A percentile compares a stretch with the other conserved stretches of the same genome.
Evolutionary conservation across 2,329 filamentous ascomycete species (phyloP).

Genomic region (Orbilia blumenaviensis): DNA sequence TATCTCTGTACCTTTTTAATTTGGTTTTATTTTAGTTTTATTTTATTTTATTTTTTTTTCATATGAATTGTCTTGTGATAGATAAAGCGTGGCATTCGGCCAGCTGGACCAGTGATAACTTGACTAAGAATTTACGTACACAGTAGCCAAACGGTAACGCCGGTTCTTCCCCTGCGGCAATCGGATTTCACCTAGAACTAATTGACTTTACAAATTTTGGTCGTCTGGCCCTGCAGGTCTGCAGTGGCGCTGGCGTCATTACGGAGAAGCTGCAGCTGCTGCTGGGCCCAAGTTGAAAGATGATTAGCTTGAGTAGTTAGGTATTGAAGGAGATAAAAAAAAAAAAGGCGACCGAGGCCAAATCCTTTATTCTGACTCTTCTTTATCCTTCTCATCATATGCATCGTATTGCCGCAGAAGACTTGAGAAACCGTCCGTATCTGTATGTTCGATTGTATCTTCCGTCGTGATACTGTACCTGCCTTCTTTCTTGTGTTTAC

Average conservation of each 20-base stretch:
- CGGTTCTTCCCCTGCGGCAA: not conserved
- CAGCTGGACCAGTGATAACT: not conserved
- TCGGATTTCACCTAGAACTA: not conserved
- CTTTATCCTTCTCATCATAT: too few species aligned
- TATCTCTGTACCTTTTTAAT: too few species aligned
- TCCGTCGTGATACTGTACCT: not conserved
- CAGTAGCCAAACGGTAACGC: not conserved
- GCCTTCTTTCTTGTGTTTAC: not conserved
- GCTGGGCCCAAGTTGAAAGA: too few species aligned
- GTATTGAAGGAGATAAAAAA: not conserved
- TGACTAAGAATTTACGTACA: slow-evolving; percentile 3
- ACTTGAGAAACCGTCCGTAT: not conserved
- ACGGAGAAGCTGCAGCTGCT: too few species aligned
- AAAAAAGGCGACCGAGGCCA: not conserved
- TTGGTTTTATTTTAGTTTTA: too few species aligned
- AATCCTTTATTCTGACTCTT: not conserved
- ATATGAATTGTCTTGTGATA: too few species aligned
- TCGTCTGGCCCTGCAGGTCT: not conserved
- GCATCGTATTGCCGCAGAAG: not conserved
- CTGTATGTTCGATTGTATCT: not conserved
- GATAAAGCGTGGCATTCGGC: not conserved
- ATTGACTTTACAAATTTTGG: not conserved
- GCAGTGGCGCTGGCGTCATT: slow-evolving; percentile 32
- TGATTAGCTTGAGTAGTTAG: too few species aligned
- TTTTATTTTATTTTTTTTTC: not conserved